phyloP scores from a whole-genome alignment of 2,329 filamentous ascomycete species.

The Pleurostoma richardsiae region DNA sequence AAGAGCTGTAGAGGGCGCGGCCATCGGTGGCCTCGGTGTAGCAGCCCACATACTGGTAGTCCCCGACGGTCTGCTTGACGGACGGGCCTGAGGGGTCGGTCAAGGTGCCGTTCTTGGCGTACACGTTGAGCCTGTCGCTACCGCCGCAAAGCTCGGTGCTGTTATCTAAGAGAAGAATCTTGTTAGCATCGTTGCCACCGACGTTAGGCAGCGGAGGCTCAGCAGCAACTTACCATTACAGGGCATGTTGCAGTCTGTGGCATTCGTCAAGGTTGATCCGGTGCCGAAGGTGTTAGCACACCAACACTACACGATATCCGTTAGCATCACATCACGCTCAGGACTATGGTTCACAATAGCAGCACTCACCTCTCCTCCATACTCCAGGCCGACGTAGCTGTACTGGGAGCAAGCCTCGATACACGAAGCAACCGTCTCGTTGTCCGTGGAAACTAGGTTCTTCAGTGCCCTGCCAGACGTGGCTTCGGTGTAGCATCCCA shows the following conservation, averaged over 20 bases:
- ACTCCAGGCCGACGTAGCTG: conserved; percentile 26
- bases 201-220: too few species aligned
- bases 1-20: conserved; percentile 14
- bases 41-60: conserved; percentile 20
- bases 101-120: conserved; percentile 8
- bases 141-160: conserved; percentile 13
- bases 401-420: conserved; percentile 23
- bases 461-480: conserved; percentile 13
- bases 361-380: conserved; percentile 13
- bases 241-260: conserved; percentile 19
- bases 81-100: conserved; percentile 6
- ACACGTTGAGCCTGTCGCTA: conserved; percentile 8
- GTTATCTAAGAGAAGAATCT: conserved; percentile 6
- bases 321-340: too few species aligned
- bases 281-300: conserved; percentile 17
- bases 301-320: conserved; percentile 15
- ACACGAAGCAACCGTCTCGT: conserved; percentile 17
- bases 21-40: conserved; percentile 19
- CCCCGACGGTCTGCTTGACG: conserved; percentile 12
- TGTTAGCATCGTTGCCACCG: too few species aligned
- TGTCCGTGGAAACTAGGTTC: conserved; percentile 6
- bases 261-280: conserved; percentile 10
- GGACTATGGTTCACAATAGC: too few species aligned
- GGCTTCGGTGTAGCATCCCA: conserved; percentile 28
- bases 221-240: conserved; percentile 7